Evolutionary conservation across 805 yeast species (phyloP).

Genomic region (Kuraishia borneana): DNA sequence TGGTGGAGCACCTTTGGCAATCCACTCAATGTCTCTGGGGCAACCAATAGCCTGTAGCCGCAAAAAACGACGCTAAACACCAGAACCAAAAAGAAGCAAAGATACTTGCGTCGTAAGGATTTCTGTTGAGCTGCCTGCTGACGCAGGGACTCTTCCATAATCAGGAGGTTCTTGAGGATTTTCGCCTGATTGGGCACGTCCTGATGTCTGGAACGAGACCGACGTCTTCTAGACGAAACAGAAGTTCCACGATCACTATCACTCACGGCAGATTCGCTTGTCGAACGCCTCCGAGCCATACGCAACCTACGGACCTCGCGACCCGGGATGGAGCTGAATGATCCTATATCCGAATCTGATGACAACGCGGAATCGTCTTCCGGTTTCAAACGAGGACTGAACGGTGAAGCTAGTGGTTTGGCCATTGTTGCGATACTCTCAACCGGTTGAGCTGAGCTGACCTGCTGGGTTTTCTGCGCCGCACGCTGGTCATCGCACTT

Average conservation of each 20-base stretch:
- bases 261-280: background rate
- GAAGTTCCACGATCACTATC: background rate
- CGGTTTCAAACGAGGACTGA: too few species aligned
- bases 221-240: background rate
- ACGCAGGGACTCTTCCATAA: conserved; percentile 77
- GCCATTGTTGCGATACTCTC: too few species aligned
- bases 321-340: conserved; percentile 7
- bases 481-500: conserved; percentile 13
- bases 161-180: conserved; percentile 70
- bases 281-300: background rate
- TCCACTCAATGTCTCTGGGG: conserved; percentile 12
- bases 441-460: too few species aligned
- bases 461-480: conserved; percentile 7
- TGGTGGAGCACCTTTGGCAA: conserved; percentile 30
- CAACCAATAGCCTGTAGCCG: conserved; percentile 22
- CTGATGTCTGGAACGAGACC: conserved; percentile 1
- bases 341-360: conserved; percentile 19
- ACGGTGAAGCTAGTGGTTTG: too few species aligned
- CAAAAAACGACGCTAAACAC: conserved; percentile 23
- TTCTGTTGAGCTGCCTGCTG: conserved; percentile 71
- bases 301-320: background rate
- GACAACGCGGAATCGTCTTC: conserved; percentile 20
- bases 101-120: conserved; percentile 49
- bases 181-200: conserved; percentile 41
- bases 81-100: conserved; percentile 38